These are phyloP conservation scores for Ustilago crameri DNA, from an alignment of 1,284 basidiomycete species.

Conservation along the genomic window DNA sequence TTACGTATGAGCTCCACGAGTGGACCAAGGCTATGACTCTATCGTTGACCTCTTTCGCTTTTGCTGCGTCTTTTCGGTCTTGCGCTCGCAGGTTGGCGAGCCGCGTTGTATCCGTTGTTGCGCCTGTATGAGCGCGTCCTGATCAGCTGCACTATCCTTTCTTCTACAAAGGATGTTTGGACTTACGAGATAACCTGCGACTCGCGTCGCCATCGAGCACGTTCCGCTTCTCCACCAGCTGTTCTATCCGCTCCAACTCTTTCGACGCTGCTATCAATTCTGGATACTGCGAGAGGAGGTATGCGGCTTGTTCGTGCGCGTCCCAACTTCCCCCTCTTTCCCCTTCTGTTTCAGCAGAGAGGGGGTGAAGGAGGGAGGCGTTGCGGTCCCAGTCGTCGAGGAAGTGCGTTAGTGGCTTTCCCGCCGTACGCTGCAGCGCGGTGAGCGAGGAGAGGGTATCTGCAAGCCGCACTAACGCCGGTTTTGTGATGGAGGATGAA, in stretches of 20 bases:
- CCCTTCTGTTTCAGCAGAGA: not conserved
- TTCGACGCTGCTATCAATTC: not conserved
- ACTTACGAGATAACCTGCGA: constrained; percentile 2
- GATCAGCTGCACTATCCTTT: too few relatives aligned
- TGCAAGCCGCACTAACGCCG: not conserved
- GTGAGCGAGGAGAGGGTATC: not conserved
- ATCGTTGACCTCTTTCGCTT: not conserved
- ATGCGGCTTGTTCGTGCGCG: constrained; percentile 5
- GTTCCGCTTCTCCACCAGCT: not conserved
- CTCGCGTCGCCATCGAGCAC: constrained; percentile 6
- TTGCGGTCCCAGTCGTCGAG: constrained; percentile 13
- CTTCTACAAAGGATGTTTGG: too few relatives aligned
- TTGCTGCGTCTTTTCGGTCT: not conserved
- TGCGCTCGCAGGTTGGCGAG: not conserved
- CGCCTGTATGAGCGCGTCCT: not conserved
- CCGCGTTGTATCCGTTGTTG: not conserved
- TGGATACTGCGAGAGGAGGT: constrained; percentile 4
- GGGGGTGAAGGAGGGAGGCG: constrained; percentile 7
- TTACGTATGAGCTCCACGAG: constrained; percentile 15
- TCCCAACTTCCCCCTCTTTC: constrained; percentile 9
- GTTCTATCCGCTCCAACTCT: not conserved
- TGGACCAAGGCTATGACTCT: not conserved
- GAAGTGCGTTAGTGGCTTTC: constrained; percentile 7
- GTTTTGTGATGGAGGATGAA: not conserved
- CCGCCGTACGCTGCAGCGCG: not conserved